Conservation (phyloP, 768 basidiomycete genomes). For the Serendipita sp. region DNA sequence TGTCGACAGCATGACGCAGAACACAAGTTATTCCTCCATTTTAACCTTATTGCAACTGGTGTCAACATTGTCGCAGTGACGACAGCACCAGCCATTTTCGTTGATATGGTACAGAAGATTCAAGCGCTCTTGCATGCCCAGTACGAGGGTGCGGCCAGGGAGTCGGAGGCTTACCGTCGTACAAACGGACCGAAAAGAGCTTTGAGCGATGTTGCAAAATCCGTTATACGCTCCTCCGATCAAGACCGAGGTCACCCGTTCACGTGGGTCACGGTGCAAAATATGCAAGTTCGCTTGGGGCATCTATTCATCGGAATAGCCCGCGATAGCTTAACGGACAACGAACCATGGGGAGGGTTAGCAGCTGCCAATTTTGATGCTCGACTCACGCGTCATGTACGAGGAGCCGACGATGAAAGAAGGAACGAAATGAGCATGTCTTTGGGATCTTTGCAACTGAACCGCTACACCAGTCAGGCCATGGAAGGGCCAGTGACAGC, state of each 20-base stretch:
- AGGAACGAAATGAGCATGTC: not conserved
- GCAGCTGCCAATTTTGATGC: not conserved
- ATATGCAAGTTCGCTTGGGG: slow-evolving; percentile 54
- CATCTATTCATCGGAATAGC: slow-evolving; percentile 56
- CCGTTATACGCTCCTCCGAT: slow-evolving; percentile 61
- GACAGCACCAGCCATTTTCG: slow-evolving; percentile 58
- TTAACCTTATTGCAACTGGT: slow-evolving; percentile 53
- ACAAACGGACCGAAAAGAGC: slow-evolving; percentile 60
- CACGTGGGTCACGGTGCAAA: slow-evolving; percentile 48
- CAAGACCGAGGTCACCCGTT: slow-evolving; percentile 43
- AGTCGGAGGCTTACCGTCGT: slow-evolving; percentile 62
- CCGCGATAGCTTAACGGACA: slow-evolving; percentile 61
- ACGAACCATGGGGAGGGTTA: slow-evolving; percentile 22
- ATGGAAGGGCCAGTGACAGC: not conserved
- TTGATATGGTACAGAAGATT: slow-evolving; percentile 60
- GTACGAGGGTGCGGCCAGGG: slow-evolving; percentile 55
- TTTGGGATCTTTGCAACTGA: not conserved
- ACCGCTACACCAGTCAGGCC: not conserved
- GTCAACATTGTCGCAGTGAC: slow-evolving; percentile 53
- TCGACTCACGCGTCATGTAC: not conserved
- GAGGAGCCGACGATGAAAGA: not conserved
- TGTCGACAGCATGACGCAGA: slow-evolving; percentile 27
- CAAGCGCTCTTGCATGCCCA: slow-evolving; percentile 55
- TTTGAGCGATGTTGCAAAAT: slow-evolving; percentile 69
- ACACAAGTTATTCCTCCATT: slow-evolving; percentile 52